Conservation (phyloP, 2,329 filamentous ascomycete species). For the Pezicula rhizophila region DNA sequence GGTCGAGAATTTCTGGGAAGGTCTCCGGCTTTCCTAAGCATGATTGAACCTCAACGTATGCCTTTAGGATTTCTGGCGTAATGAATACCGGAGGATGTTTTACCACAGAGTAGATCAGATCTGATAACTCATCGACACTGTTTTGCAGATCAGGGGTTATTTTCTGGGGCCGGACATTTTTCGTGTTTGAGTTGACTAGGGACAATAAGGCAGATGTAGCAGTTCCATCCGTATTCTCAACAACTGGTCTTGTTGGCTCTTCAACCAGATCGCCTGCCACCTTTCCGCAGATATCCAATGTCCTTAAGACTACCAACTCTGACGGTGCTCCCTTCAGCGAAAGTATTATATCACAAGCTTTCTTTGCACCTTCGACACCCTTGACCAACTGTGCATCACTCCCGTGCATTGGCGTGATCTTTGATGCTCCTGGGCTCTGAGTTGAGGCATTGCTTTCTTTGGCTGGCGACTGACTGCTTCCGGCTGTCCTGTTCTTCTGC, state of each 20-base stretch:
- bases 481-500: slow-evolving; percentile 4
- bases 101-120: slow-evolving; percentile 63
- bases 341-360: slow-evolving; percentile 16
- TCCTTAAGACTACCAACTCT: slow-evolving; percentile 14
- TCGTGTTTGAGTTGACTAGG: slow-evolving; percentile 26
- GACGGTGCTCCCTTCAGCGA: slow-evolving; percentile 14
- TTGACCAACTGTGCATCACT: slow-evolving; percentile 15
- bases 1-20: slow-evolving; percentile 70
- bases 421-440: background rate
- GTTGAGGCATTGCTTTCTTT: background rate
- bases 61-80: slow-evolving; percentile 61
- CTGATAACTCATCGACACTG: slow-evolving; percentile 44
- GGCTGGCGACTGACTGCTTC: background rate
- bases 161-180: slow-evolving; percentile 11
- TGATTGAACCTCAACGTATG: slow-evolving; percentile 73
- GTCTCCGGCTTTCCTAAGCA: slow-evolving; percentile 67
- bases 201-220: slow-evolving; percentile 51
- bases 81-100: slow-evolving; percentile 75
- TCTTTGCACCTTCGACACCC: slow-evolving; percentile 14
- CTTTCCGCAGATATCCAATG: slow-evolving; percentile 16
- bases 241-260: slow-evolving; percentile 12
- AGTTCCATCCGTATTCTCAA: slow-evolving; percentile 18
- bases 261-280: slow-evolving; percentile 17
- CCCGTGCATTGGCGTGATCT: slow-evolving; percentile 1
- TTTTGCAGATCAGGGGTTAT: slow-evolving; percentile 10